Base-by-base conservation (phyloP, 2,329 filamentous ascomycete genomes). In the Samsoniella hepiali region DNA sequence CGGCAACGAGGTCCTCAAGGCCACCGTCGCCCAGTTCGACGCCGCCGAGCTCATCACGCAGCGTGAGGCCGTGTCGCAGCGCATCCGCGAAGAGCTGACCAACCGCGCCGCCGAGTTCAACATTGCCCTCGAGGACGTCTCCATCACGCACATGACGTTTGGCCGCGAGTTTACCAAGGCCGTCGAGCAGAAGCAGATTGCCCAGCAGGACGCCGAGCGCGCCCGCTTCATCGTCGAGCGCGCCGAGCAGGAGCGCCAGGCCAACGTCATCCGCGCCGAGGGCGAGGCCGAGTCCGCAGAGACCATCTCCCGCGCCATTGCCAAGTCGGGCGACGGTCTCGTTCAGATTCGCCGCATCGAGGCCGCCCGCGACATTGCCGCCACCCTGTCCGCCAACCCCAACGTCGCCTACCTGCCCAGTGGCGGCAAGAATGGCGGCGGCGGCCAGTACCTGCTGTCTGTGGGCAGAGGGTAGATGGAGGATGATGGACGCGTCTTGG, bases 141-240 rank as follows among this genome's bases (percentile, higher is more conserved):
- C 92, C 74, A 99, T 99, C 79, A 99, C 95, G 66, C 95, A 99
- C 85, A 99, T 99, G 95, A 99, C 95, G 60, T 99, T 99, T 76
- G 95, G 95, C 71, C 94, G 94, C 78, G 95, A 99, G 80, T 99
- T 99, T 84, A 99, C 95, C 66, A 91, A 91, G 78, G 95, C 95
- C 68, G 95, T 99, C 72, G 95, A 99, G 82, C 95, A 99, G 87
- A 99, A 99, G 88, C 95, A 99, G 84, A 99, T 99, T 77, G 95
- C 95, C 63, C 95, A 99, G 82, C 95, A 99, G 80, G 95, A 99
- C 75, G 95, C 95, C 67, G 95, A 99, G 84, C 87, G 95, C 68
- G 95, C 95, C 56, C 87, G 95, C 69, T 99, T 99, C 83, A 96
- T 99, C 70, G 95, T 99, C 76, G 95, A 99, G 85, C 92, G 92